Evolutionary conservation across 176 grass and related monocot species (phyloP).

Genomic region (Phoenix dactylifera): DNA sequence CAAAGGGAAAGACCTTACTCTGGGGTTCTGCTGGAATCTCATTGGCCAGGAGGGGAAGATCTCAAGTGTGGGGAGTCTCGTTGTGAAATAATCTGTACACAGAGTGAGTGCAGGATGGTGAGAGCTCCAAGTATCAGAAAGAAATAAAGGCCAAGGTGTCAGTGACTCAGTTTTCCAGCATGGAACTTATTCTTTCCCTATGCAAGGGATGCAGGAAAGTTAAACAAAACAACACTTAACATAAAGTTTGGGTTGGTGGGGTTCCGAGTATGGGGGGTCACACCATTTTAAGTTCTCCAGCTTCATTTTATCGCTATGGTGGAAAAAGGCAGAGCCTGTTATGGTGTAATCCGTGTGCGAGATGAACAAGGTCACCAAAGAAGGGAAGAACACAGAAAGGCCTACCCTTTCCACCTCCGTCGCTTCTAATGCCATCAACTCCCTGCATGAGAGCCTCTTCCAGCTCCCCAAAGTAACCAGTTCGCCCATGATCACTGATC

Average conservation of each 20-base stretch:
- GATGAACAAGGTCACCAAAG: slow-evolving; percentile 1
- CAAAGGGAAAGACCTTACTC: slow-evolving; percentile 17
- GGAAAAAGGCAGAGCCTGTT: slow-evolving; percentile 7
- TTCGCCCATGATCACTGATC: slow-evolving; percentile 17
- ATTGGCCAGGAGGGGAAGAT: slow-evolving; percentile 26
- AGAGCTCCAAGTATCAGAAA: neutral
- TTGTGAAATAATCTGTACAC: slow-evolving; percentile 7
- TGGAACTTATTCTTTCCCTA: slow-evolving; percentile 14
- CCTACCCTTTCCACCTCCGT: slow-evolving; percentile 13
- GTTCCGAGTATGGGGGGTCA: slow-evolving; percentile 3
- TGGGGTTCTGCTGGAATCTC: slow-evolving; percentile 10
- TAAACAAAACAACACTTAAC: neutral
- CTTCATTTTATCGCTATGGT: neutral
- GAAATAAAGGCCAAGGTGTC: slow-evolving; percentile 6
- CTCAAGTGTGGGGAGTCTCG: slow-evolving; percentile 9
- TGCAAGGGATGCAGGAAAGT: neutral
- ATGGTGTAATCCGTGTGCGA: neutral
- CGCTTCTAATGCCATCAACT: slow-evolving; percentile 13
- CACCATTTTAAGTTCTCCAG: neutral
- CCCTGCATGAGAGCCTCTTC: slow-evolving; percentile 18
- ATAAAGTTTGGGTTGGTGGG: neutral
- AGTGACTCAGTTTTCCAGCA: neutral
- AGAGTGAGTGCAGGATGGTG: neutral
- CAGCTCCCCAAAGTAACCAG: slow-evolving; percentile 13
- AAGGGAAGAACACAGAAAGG: neutral